Conservation (phyloP, 345 rosid genomes). For the Boechera retrofracta region DNA sequence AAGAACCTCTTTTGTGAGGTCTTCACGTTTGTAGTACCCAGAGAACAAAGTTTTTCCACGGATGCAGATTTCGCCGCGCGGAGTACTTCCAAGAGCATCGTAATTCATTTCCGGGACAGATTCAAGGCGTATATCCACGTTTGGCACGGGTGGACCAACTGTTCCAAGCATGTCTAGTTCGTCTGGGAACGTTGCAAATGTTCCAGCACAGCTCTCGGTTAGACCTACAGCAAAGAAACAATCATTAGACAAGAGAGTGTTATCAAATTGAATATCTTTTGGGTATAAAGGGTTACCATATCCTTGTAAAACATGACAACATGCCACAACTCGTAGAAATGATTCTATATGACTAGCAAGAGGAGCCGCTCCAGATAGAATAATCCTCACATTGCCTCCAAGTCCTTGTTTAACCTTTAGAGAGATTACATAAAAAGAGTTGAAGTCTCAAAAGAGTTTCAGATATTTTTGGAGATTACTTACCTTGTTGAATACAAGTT, state of each 20-base stretch:
- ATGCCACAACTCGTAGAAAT: conserved; percentile 88
- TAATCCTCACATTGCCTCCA: conserved; percentile 80
- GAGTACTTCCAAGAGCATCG: conserved; percentile 75
- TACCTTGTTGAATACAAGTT: conserved; percentile 81
- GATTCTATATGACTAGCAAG: conserved; percentile 76
- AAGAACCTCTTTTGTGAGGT: conserved; percentile 80
- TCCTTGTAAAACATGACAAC: conserved; percentile 92
- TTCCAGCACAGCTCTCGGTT: conserved; percentile 89
- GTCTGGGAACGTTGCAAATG: conserved; percentile 81
- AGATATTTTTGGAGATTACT: neutral
- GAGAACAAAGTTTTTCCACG: conserved; percentile 70
- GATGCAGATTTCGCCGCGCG: conserved; percentile 82
- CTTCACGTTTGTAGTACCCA: conserved; percentile 85
- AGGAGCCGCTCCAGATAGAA: conserved; percentile 92
- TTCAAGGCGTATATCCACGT: conserved; percentile 77
- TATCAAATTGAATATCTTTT: neutral
- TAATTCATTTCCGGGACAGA: conserved; percentile 89
- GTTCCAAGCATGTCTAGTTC: conserved; percentile 77
- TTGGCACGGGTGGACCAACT: conserved; percentile 94
- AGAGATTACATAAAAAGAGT: neutral
- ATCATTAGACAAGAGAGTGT: conserved; percentile 8
- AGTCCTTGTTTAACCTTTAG: conserved; percentile 79
- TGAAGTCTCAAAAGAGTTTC: neutral
- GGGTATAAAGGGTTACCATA: conserved; percentile 53
- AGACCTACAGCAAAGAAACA: conserved; percentile 55